Evolutionary conservation across 1,284 basidiomycete species (phyloP), one percentile per base, ranked within the genome.

Genomic region (Ustilago vetiveriae): DNA sequence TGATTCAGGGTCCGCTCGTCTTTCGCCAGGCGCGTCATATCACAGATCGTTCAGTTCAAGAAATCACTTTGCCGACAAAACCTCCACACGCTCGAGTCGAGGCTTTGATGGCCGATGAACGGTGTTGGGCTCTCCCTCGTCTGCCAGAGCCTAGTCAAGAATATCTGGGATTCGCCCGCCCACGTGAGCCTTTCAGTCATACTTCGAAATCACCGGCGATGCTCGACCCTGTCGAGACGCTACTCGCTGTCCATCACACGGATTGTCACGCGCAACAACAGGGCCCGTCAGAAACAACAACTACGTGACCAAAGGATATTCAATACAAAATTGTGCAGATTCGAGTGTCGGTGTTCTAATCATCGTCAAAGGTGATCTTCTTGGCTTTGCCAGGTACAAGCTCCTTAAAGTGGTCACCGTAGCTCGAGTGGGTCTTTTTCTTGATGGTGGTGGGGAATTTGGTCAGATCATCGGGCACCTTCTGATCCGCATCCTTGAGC

Each of bases 361-460:
- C 57, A 26, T 75, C 69, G 48, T 81, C 79, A 41, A 81, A 81
- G 14, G 77, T 78, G 37, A 81, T 80, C 70, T 81, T 80, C 62
- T 90, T 95, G 22, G 93, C 89, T 14, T 87, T 89, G 32, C 88
- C 88, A 14, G 89, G 88, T 38, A 88, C 87, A 11, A 82, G 63
- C 63, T 83, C 83, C 55, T 79, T 80, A 69, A 77, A 83, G 59
- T 83, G 82, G 44, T 82, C 81, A 23, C 83, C 82, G 55, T 83
- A 83, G 45, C 87, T 89, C 44, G 89, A 84, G 73, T 94, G 92
- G 58, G 90, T 88, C 86, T 91, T 94, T 86, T 97, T 97, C 86
- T 96, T 96, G 85, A 98, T 94, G 45, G 93, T 76, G 11, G 93
- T 92, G 30, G 94, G 93, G 86, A 98, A 98, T 80, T 90, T 90